Percentiles rank a stretch among this genome's conserved stretches.
Conservation (phyloP, 306 rosid genomes). For the Oemleria cerasiformis region DNA sequence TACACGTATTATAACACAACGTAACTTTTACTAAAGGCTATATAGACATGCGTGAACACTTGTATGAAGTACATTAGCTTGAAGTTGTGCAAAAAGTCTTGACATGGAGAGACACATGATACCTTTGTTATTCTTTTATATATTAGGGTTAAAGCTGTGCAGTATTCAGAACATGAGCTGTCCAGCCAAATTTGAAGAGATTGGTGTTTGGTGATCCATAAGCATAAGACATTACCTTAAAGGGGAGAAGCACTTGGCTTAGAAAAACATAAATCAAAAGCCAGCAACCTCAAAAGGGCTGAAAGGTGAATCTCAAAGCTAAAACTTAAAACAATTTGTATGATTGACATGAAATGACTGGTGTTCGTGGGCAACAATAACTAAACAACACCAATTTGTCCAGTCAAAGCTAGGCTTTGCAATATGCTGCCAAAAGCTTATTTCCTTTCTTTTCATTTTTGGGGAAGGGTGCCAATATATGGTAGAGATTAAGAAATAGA, state of each 20-base stretch:
- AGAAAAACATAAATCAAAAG: constrained; percentile 11
- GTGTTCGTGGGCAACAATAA: constrained; percentile 43
- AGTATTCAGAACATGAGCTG: constrained; percentile 8
- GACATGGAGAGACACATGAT: neutral
- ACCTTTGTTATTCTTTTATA: too few relatives aligned
- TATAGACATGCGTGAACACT: neutral
- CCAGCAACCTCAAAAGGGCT: constrained; percentile 76
- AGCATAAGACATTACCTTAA: neutral
- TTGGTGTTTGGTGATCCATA: constrained; percentile 39
- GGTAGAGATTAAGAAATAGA: too few relatives aligned
- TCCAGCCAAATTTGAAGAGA: constrained; percentile 6
- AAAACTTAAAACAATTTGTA: constrained; percentile 39
- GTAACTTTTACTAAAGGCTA: too few relatives aligned
- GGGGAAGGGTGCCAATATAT: constrained; percentile 6
- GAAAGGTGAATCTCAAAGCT: constrained; percentile 52
- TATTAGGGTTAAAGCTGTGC: constrained; percentile 12
- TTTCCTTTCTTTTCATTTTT: constrained; percentile 12
- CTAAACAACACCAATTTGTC: constrained; percentile 42
- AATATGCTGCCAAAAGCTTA: constrained; percentile 49
- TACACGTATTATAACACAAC: too few relatives aligned
- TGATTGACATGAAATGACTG: constrained; percentile 55
- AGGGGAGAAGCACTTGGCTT: constrained; percentile 44
- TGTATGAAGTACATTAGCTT: neutral
- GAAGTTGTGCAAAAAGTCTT: constrained; percentile 3
- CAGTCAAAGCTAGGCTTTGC: constrained; percentile 30